Evolutionary conservation across 139 green algal species (phyloP), one percentile per base, ranked within the genome.

Genomic region (Astrephomene gubernaculifera): DNA sequence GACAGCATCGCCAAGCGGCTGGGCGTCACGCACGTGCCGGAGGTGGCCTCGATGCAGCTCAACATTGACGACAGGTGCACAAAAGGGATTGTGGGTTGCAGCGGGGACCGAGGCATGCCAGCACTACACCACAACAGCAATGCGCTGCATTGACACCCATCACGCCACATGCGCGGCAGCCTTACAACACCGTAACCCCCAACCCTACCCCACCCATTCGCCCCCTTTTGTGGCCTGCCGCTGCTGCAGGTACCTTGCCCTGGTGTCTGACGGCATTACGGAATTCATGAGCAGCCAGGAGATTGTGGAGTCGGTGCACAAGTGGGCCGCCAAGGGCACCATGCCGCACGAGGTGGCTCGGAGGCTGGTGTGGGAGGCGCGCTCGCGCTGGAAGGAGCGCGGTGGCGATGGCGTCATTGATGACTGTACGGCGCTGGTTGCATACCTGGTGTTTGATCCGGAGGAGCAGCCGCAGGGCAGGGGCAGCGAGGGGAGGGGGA

Each of bases 201-300:
- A n/a, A n/a, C n/a, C n/a, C n/a, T n/a, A n/a, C n/a, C n/a, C n/a
- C n/a, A n/a, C n/a, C n/a, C n/a, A n/a, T n/a, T n/a, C n/a, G n/a
- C n/a, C n/a, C n/a, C n/a, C n/a, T n/a, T n/a, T n/a, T n/a, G n/a
- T n/a, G n/a, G n/a, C n/a, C n/a, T n/a, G n/a, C n/a, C n/a, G n/a
- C n/a, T n/a, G n/a, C n/a, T n/a, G n/a, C n/a, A 90, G 86, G 71
- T 95, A 95, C 78, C 52, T 95, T n/a, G 76, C 92, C 29, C 72
- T 95, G 12, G 87, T 92, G 76, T 89, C 75, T 22, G 92, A 95
- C 64, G 92, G 92, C 83, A 91, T 95, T 61, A 89, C 82, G 39
- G 90, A 95, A 84, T 93, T 93, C 86, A 87, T 93, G 65, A 43
- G 83, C 53, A 92, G 87, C 78, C 82, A 92, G 45, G 84, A 93